Conservation (phyloP, 108 stramenopile species). For the Pseudonitzschia multiseries region DNA sequence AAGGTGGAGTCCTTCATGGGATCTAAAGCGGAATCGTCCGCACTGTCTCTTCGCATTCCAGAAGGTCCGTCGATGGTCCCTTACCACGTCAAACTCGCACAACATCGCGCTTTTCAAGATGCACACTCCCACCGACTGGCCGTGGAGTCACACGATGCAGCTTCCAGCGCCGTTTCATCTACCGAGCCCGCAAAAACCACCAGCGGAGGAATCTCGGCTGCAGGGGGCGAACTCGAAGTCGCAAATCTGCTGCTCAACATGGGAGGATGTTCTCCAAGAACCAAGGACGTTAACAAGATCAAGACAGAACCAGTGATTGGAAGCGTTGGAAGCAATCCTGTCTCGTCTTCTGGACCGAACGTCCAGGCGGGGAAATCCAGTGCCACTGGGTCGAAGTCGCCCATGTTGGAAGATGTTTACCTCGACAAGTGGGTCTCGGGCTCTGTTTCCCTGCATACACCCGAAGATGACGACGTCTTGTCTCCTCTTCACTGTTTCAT, state of each 20-base stretch:
- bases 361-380: neutral
- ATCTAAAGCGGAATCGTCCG: neutral
- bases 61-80: neutral
- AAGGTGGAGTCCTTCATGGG: neutral
- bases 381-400: neutral
- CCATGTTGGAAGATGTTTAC: neutral
- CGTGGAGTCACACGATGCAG: neutral
- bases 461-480: conserved; percentile 65
- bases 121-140: neutral
- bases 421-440: conserved; percentile 24
- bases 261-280: neutral
- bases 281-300: neutral
- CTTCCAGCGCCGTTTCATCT: neutral
- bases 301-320: neutral
- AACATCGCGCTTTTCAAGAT: neutral
- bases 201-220: neutral
- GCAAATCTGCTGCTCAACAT: conserved; percentile 6
- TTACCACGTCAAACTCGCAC: neutral
- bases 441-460: conserved; percentile 45
- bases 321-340: no score
- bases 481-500: conserved; percentile 83
- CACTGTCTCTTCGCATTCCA: neutral
- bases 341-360: neutral
- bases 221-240: neutral
- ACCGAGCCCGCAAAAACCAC: neutral